Evolutionary conservation across 495 filamentous ascomycete species (phyloP).

Genomic region (Opeltia flavorubescens): DNA sequence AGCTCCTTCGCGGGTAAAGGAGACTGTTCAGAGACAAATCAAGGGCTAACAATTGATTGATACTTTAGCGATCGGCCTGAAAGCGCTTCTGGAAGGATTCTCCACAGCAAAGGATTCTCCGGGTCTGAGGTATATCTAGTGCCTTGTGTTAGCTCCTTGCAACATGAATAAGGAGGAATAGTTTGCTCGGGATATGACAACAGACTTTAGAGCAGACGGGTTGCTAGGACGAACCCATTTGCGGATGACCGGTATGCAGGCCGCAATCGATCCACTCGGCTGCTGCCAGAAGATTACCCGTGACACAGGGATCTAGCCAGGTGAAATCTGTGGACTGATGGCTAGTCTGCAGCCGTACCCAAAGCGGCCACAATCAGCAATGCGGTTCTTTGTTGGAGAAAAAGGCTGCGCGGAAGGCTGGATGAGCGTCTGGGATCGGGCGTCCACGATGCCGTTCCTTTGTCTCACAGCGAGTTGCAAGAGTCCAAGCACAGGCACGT

Average conservation of each 20-base stretch:
- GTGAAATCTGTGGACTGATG: background rate
- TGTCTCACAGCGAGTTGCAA: background rate
- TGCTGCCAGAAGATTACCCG: background rate
- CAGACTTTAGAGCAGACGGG: background rate
- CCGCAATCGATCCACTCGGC: background rate
- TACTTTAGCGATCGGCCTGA: background rate
- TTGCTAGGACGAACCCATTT: background rate
- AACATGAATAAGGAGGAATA: background rate
- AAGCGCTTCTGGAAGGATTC: background rate
- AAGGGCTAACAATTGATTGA: background rate
- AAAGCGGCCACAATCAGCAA: background rate
- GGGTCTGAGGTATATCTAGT: background rate
- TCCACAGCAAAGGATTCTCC: background rate
- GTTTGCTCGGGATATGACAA: background rate
- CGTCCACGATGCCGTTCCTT: background rate
- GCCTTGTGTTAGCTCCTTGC: background rate
- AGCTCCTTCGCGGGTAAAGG: no score
- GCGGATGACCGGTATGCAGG: background rate
- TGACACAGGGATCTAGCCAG: background rate
- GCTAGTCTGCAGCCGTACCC: background rate
- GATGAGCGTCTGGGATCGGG: background rate
- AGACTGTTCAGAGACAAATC: no score
- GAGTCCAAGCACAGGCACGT: no score
- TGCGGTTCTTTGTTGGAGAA: background rate
- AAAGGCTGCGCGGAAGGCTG: background rate